Percentiles rank a stretch among this genome's conserved stretches.
Conservation (phyloP, 2,329 filamentous ascomycete species). For the Diaporthe velutina region DNA sequence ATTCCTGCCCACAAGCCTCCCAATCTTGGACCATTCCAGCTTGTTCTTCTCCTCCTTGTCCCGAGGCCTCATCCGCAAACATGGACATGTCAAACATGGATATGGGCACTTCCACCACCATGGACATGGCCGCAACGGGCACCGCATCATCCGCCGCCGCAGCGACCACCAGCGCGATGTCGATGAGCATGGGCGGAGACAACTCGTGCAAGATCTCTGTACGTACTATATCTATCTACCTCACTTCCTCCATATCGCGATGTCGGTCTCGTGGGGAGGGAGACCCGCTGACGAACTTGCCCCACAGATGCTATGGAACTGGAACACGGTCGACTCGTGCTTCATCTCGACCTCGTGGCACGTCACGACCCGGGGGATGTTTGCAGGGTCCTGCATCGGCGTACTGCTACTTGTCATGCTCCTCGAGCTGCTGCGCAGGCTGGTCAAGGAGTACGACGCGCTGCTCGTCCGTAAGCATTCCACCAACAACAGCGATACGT, state of each 20-base stretch:
- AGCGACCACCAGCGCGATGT: slow-evolving; percentile 19
- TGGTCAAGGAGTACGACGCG: slow-evolving; percentile 68
- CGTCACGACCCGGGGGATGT: slow-evolving; percentile 67
- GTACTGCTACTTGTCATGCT: slow-evolving; percentile 68
- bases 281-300: not conserved
- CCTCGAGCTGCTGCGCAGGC: slow-evolving; percentile 69
- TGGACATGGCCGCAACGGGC: slow-evolving; percentile 4
- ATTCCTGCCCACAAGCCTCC: not conserved
- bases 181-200: slow-evolving; percentile 23
- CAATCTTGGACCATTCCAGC: slow-evolving; percentile 1
- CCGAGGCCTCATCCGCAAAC: not conserved
- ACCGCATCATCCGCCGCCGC: slow-evolving; percentile 2
- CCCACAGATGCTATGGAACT: slow-evolving; percentile 65
- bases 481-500: not conserved
- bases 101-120: slow-evolving; percentile 2
- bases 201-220: slow-evolving; percentile 25
- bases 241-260: too few species aligned
- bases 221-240: not conserved
- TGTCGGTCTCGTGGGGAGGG: not conserved
- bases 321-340: slow-evolving; percentile 66
- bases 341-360: slow-evolving; percentile 71
- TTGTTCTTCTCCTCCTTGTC: not conserved
- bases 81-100: slow-evolving; percentile 17
- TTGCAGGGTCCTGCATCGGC: slow-evolving; percentile 72
- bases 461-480: slow-evolving; percentile 56